These are phyloP conservation scores for Colletotrichum brevisporum DNA, from an alignment of 2,329 filamentous ascomycete genomes.

Conservation along the genomic window DNA sequence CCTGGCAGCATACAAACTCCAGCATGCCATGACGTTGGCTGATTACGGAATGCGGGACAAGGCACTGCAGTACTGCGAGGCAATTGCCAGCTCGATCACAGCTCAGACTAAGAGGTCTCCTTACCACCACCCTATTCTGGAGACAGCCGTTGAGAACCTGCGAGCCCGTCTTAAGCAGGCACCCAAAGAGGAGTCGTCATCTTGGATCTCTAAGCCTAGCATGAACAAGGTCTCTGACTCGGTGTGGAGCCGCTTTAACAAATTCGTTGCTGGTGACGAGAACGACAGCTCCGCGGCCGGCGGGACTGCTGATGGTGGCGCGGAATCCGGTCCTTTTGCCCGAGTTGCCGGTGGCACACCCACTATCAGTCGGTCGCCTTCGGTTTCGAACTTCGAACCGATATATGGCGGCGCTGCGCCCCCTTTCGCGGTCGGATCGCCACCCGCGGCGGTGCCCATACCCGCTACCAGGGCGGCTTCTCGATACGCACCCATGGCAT, in stretches of 20 bases:
- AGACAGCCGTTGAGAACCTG: slow-evolving; percentile 85
- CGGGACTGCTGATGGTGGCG: slow-evolving; percentile 67
- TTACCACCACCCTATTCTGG: slow-evolving; percentile 85
- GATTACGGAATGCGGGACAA: slow-evolving; percentile 87
- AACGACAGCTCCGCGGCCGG: slow-evolving; percentile 74
- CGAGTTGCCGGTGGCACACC: slow-evolving; percentile 83
- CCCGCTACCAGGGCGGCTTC: slow-evolving; percentile 61
- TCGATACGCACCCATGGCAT: slow-evolving; percentile 62
- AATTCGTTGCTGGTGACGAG: slow-evolving; percentile 95
- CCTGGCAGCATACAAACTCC: slow-evolving; percentile 90
- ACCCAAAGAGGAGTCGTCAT: slow-evolving; percentile 83
- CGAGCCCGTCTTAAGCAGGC: slow-evolving; percentile 86
- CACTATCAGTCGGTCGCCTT: slow-evolving; percentile 81
- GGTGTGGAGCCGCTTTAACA: slow-evolving; percentile 94
- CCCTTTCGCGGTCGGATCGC: slow-evolving; percentile 47
- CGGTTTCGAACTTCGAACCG: slow-evolving; percentile 76
- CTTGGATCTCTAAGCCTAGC: slow-evolving; percentile 94
- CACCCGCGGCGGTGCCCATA: slow-evolving; percentile 52
- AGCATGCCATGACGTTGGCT: slow-evolving; percentile 86
- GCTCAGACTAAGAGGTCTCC: slow-evolving; percentile 86
- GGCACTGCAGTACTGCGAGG: slow-evolving; percentile 92
- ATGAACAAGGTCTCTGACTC: slow-evolving; percentile 96
- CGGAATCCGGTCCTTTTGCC: slow-evolving; percentile 83
- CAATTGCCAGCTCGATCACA: slow-evolving; percentile 81
- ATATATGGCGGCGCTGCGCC: slow-evolving; percentile 73